A percentile compares a stretch with the other conserved stretches of the same genome.
Conservation (phyloP, 371 early-diverging fungal genomes). For the Apophysomyces trapeziformis region DNA sequence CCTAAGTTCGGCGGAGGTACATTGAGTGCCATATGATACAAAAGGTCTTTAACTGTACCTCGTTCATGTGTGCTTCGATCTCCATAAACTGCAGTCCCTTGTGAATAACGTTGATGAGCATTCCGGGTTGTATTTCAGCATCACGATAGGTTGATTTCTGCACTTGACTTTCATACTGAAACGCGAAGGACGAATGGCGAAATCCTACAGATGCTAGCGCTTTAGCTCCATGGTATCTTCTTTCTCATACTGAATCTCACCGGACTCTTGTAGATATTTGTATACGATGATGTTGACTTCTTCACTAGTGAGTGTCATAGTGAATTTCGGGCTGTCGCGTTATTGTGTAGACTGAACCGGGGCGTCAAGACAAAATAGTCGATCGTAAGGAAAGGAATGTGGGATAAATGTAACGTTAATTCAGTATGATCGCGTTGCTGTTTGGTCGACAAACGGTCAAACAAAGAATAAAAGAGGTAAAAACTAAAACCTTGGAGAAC, state of each 20-base stretch:
- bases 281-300: conserved; percentile 95
- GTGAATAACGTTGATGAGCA: conserved; percentile 86
- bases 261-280: conserved; percentile 92
- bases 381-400: conserved; percentile 10
- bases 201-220: conserved; percentile 67
- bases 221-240: not conserved
- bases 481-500: not conserved
- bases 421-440: conserved; percentile 8
- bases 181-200: conserved; percentile 88
- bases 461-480: not conserved
- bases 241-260: conserved; percentile 44
- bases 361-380: conserved; percentile 4
- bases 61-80: conserved; percentile 82
- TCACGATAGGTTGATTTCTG: conserved; percentile 67
- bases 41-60: conserved; percentile 47
- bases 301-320: conserved; percentile 84
- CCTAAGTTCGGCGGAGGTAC: conserved; percentile 40
- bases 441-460: not conserved
- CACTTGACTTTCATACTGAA: conserved; percentile 88
- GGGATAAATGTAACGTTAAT: not conserved
- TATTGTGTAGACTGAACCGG: not conserved
- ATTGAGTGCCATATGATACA: not conserved
- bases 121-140: conserved; percentile 82
- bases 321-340: conserved; percentile 7
- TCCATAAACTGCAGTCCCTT: conserved; percentile 93